These are phyloP conservation scores for Cryptococcus sp. DNA, from an alignment of 1,284 basidiomycete species.

Conservation along the genomic window DNA sequence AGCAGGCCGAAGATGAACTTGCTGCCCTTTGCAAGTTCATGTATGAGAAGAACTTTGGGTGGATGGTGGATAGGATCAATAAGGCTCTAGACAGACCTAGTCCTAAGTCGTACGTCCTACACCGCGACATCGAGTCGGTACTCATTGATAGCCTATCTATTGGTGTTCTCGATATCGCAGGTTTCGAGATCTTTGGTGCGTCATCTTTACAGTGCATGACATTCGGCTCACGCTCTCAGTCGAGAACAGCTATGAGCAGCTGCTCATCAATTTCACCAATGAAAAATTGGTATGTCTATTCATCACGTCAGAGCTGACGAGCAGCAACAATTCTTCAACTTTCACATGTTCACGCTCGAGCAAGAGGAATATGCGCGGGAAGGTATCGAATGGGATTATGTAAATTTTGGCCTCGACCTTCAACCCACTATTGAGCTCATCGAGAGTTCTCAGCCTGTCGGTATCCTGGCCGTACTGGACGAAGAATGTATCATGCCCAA, in stretches of 20 bases:
- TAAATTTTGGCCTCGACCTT: constrained; percentile 96
- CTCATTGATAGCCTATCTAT: constrained; percentile 67
- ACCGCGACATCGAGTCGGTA: background rate
- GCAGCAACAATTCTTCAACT: constrained; percentile 76
- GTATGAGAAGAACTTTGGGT: constrained; percentile 95
- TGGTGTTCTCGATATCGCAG: constrained; percentile 97
- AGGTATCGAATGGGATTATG: constrained; percentile 96
- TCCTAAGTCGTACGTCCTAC: constrained; percentile 60
- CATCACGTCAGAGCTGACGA: constrained; percentile 2
- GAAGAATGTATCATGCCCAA: constrained; percentile 99
- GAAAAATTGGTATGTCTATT: constrained; percentile 62
- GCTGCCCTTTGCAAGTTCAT: constrained; percentile 90
- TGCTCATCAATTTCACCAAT: constrained; percentile 99
- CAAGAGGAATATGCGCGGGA: constrained; percentile 98
- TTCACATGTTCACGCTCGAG: constrained; percentile 99
- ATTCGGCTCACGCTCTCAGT: constrained; percentile 13
- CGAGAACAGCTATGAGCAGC: constrained; percentile 90
- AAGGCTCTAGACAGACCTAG: constrained; percentile 88
- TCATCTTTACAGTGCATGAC: background rate
- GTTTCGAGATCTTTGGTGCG: constrained; percentile 79
- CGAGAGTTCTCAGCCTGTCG: constrained; percentile 68
- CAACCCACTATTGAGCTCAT: constrained; percentile 99
- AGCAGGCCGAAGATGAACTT: constrained; percentile 91
- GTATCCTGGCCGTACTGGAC: constrained; percentile 89
- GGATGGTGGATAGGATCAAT: constrained; percentile 92